Percentiles rank a stretch among this genome's conserved stretches.
These are phyloP conservation scores for Blastosporella zonata DNA, from an alignment of 1,284 basidiomycete genomes.

Conservation along the genomic window DNA sequence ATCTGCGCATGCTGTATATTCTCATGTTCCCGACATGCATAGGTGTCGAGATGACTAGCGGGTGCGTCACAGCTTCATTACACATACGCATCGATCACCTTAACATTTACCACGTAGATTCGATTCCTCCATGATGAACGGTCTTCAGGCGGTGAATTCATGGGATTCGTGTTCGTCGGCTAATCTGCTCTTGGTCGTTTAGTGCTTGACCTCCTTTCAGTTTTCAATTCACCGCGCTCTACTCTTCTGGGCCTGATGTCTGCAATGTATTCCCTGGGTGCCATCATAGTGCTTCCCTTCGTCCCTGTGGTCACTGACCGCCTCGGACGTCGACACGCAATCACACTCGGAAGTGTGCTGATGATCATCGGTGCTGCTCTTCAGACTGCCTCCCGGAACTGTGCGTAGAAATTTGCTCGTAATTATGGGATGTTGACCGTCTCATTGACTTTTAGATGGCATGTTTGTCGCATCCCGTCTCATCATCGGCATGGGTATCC, in stretches of 20 bases:
- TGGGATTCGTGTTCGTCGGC: constrained; percentile 40
- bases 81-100: neutral
- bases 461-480: constrained; percentile 52
- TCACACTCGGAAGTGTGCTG: constrained; percentile 42
- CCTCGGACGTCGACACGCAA: constrained; percentile 41
- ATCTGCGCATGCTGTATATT: constrained; percentile 47
- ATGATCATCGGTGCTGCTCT: constrained; percentile 46
- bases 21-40: constrained; percentile 57
- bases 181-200: neutral
- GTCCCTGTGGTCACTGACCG: constrained; percentile 43
- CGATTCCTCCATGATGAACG: constrained; percentile 59
- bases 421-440: constrained; percentile 14
- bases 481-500: constrained; percentile 46
- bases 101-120: constrained; percentile 32
- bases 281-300: constrained; percentile 44
- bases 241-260: constrained; percentile 51
- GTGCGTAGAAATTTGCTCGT: constrained; percentile 22
- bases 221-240: constrained; percentile 48
- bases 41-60: constrained; percentile 60
- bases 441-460: constrained; percentile 32
- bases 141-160: constrained; percentile 44
- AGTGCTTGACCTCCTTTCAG: constrained; percentile 24
- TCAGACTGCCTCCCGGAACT: constrained; percentile 45
- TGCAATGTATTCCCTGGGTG: constrained; percentile 53
- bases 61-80: constrained; percentile 33